These are phyloP conservation scores for Penicillium pulvis DNA, from an alignment of 495 filamentous ascomycete species.

Conservation along the genomic window DNA sequence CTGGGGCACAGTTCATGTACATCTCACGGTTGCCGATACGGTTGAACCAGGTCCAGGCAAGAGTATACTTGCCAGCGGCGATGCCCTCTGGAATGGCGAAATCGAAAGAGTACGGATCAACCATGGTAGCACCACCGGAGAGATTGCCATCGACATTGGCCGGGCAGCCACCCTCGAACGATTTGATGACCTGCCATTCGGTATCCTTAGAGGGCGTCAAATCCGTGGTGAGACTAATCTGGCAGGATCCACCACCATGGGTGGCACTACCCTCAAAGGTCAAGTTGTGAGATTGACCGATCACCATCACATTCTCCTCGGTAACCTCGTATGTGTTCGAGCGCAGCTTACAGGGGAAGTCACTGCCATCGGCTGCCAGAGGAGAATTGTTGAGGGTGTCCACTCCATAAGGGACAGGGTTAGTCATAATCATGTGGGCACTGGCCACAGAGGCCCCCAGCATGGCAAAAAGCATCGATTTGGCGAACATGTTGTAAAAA, in stretches of 20 bases:
- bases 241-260: slow-evolving; percentile 90
- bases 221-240: slow-evolving; percentile 80
- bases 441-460: slow-evolving; percentile 52
- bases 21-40: slow-evolving; percentile 84
- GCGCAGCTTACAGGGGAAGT: slow-evolving; percentile 79
- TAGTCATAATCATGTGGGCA: slow-evolving; percentile 71
- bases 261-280: slow-evolving; percentile 55
- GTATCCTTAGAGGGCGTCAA: slow-evolving; percentile 52
- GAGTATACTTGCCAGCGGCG: slow-evolving; percentile 56
- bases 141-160: slow-evolving; percentile 51
- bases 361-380: slow-evolving; percentile 54
- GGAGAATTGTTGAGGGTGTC: slow-evolving; percentile 60
- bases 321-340: slow-evolving; percentile 25
- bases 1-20: slow-evolving; percentile 91
- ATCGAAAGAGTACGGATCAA: slow-evolving; percentile 35
- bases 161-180: slow-evolving; percentile 78
- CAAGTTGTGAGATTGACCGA: slow-evolving; percentile 32
- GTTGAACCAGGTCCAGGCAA: slow-evolving; percentile 95
- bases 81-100: slow-evolving; percentile 50
- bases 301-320: slow-evolving; percentile 32
- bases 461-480: slow-evolving; percentile 39
- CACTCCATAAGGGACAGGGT: slow-evolving; percentile 65
- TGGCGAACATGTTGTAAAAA: slow-evolving; percentile 43
- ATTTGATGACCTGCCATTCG: slow-evolving; percentile 79
- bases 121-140: slow-evolving; percentile 16